phyloP scores from a whole-genome alignment of 1,139 yeast species.

The Blastobotrys serpentis region DNA sequence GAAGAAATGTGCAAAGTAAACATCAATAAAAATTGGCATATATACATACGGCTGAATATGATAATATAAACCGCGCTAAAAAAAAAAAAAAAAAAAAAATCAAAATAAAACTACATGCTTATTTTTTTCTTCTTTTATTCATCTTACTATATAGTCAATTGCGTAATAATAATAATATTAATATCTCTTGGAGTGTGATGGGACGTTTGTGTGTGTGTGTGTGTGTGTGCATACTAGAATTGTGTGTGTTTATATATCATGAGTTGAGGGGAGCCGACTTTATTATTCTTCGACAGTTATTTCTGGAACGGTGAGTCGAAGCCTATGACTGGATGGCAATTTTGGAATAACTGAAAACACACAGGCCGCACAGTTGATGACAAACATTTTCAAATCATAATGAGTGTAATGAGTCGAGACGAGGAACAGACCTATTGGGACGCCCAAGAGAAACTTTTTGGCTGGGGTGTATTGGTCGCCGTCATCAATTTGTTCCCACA shows the following conservation, averaged over 20 bases:
- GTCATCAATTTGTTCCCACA: conserved; percentile 99
- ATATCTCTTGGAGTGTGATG: too few relatives aligned
- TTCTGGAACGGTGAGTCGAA: conserved; percentile 39
- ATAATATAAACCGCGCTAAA: too few relatives aligned
- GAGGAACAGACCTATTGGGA: conserved; percentile 83
- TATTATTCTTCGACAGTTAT: conserved; percentile 17
- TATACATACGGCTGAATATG: too few relatives aligned
- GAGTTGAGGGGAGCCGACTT: too few relatives aligned
- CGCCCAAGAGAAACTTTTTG: conserved; percentile 85
- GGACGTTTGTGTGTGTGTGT: too few relatives aligned
- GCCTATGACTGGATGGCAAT: conserved; percentile 55
- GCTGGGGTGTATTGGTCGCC: conserved; percentile 98
- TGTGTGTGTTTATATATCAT: neutral
- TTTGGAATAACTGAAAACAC: conserved; percentile 84
- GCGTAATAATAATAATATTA: neutral
- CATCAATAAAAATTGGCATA: too few relatives aligned
- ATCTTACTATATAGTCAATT: too few relatives aligned
- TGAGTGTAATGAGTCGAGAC: conserved; percentile 88
- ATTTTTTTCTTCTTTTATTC: too few relatives aligned
- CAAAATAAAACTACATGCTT: too few relatives aligned
- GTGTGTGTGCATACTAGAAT: neutral
- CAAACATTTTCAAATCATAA: conserved; percentile 75
- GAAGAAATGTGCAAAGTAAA: too few relatives aligned
- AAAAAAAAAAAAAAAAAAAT: too few relatives aligned
- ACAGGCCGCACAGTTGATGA: conserved; percentile 78